Evolutionary conservation across 805 yeast genomes (phyloP), one percentile per base, ranked within the genome.

Genomic region (Saturnispora sekii): DNA sequence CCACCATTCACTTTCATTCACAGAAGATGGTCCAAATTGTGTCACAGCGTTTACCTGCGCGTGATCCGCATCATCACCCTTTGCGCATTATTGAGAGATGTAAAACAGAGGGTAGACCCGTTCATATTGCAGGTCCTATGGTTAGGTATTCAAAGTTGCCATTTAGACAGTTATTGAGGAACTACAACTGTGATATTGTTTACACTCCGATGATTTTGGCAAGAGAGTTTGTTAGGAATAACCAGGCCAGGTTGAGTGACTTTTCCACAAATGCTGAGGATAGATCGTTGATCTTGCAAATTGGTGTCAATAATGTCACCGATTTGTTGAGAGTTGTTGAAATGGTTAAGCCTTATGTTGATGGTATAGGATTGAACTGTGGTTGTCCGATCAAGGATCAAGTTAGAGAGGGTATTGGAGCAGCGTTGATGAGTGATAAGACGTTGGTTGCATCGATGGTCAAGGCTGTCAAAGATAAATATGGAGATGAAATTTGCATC

Each of bases 381-480:
- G 98, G 98, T 0, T 93, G 98, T 65, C 98, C 98, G 1, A 88
- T 93, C 42, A 83, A 81, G 50, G 97, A 90, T 51, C 97, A 93
- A 61, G 84, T 86, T 11, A 71, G 95, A 37, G 96, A 88, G 60
- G 98, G 97, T 18, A 89, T 93, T 12, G 98, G 98, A 4, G 96
- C 97, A 2, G 97, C 97, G 0, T 69, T 93, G 46, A 89, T 93
- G 85, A 70, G 80, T 26, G 80, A 84, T 50, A 84, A 89, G 2
- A 88, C 85, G 32, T 66, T 79, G 41, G 93, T 93, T 4, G 76
- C 89, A 1, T 70, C 73, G 3, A 84, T 93, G 96, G 95, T 93
- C 6, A 65, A 69, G 37, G 86, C 88, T 1, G 94, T 87, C 26
- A 89, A 89, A 58, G 68, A 70, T 1, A 79, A 73, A 56, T 87